Percentiles rank a stretch among this genome's conserved stretches.
These are phyloP conservation scores for Penicillium oxalicum DNA, from an alignment of 2,329 filamentous ascomycete species.

Conservation along the genomic window DNA sequence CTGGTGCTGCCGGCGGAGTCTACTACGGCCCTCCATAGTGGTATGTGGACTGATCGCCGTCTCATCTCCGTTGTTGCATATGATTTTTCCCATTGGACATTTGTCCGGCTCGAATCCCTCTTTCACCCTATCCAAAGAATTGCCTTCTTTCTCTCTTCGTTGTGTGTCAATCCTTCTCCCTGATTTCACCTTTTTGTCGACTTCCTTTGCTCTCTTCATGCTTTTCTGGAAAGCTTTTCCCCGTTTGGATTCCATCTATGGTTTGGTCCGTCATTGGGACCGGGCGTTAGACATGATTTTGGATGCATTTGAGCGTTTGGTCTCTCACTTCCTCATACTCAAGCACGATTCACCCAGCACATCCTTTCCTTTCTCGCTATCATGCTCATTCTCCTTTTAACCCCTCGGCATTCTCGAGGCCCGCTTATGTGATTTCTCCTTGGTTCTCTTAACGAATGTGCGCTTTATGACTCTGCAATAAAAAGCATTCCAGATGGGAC, in stretches of 20 bases:
- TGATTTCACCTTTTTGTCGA: not conserved
- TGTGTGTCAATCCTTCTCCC: not conserved
- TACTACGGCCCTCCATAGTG: slow-evolving; percentile 53
- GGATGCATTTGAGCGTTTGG: slow-evolving; percentile 23
- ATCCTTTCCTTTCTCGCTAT: slow-evolving; percentile 3
- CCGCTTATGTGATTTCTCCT: slow-evolving; percentile 15
- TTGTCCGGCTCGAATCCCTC: slow-evolving; percentile 3
- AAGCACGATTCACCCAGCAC: slow-evolving; percentile 8
- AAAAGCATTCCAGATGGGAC: slow-evolving; percentile 6
- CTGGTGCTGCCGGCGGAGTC: slow-evolving; percentile 39
- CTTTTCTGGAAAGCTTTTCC: slow-evolving; percentile 7
- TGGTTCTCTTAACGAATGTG: slow-evolving; percentile 12
- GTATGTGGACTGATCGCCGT: slow-evolving; percentile 2
- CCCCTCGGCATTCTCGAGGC: slow-evolving; percentile 13
- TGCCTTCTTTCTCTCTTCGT: not conserved
- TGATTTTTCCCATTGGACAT: too few species aligned
- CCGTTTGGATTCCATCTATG: not conserved
- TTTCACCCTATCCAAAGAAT: not conserved
- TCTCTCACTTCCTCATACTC: slow-evolving; percentile 12
- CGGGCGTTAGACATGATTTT: slow-evolving; percentile 25
- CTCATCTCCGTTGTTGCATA: not conserved
- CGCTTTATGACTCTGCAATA: slow-evolving; percentile 11
- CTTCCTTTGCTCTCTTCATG: slow-evolving; percentile 2
- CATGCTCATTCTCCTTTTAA: slow-evolving; percentile 7
- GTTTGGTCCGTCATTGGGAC: slow-evolving; percentile 9